Conservation (phyloP, 345 rosid species). For the Gossypium arboreum region DNA sequence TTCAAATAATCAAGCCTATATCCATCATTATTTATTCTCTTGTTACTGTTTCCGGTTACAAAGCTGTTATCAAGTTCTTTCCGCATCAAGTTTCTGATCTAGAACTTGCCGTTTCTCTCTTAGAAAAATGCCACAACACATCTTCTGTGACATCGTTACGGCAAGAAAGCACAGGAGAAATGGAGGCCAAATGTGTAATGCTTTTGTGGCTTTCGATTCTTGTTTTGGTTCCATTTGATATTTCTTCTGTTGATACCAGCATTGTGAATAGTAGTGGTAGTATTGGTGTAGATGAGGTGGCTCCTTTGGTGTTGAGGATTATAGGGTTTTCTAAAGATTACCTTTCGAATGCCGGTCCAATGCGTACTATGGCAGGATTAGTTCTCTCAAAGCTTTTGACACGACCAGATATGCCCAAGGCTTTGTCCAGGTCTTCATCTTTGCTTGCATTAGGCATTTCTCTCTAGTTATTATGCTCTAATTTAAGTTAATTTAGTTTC, state of each 20-base stretch:
- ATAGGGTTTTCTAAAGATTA: constrained; percentile 76
- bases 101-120: constrained; percentile 78
- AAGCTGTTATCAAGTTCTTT: constrained; percentile 78
- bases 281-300: constrained; percentile 42
- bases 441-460: not conserved
- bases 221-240: constrained; percentile 88
- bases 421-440: constrained; percentile 56
- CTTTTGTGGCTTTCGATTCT: constrained; percentile 94
- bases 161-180: constrained; percentile 93
- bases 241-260: constrained; percentile 83
- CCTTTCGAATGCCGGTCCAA: constrained; percentile 86
- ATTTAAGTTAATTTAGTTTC: not conserved
- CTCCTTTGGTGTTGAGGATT: constrained; percentile 75
- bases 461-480: constrained; percentile 4
- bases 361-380: constrained; percentile 86
- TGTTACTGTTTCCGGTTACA: constrained; percentile 90
- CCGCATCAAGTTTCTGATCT: constrained; percentile 94
- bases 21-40: constrained; percentile 73
- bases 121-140: constrained; percentile 73
- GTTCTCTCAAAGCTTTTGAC: constrained; percentile 82
- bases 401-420: constrained; percentile 89
- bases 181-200: constrained; percentile 88
- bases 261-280: constrained; percentile 36
- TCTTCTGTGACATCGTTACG: constrained; percentile 58
- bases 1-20: constrained; percentile 64